Evolutionary conservation across 805 yeast species (phyloP).

Genomic region (Myxozyma nipponensis): DNA sequence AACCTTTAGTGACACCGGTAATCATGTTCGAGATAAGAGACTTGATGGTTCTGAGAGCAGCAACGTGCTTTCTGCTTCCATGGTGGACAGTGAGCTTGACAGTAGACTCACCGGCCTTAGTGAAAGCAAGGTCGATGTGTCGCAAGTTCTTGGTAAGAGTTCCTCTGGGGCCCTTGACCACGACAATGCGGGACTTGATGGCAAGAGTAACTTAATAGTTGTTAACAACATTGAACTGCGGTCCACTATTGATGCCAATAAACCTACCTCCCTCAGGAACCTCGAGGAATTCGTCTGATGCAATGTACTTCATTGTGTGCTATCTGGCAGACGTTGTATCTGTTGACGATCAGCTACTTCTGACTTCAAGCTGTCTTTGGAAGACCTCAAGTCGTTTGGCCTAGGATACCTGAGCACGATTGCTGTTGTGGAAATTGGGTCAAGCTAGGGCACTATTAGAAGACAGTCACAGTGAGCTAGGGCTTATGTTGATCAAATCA

Average conservation of each 20-base stretch:
- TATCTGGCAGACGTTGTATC: background rate
- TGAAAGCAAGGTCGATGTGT: conserved; percentile 93
- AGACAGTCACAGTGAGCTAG: no score
- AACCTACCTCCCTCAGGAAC: conserved; percentile 68
- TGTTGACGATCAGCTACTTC: no score
- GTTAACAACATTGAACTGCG: background rate
- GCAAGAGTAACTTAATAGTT: conserved; percentile 57
- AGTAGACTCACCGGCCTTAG: conserved; percentile 62
- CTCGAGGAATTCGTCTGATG: conserved; percentile 77
- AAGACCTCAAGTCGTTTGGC: no score
- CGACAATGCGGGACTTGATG: conserved; percentile 86
- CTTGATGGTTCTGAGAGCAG: conserved; percentile 98
- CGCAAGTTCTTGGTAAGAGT: conserved; percentile 80
- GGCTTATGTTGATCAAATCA: no score
- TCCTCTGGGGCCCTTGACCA: conserved; percentile 98
- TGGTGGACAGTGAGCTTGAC: conserved; percentile 92
- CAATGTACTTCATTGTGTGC: conserved; percentile 69
- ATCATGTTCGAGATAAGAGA: conserved; percentile 89
- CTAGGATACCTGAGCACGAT: no score
- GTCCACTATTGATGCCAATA: background rate
- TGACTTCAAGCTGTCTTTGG: no score
- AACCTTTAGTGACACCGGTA: conserved; percentile 99
- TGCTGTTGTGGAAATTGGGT: no score
- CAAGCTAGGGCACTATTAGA: no score
- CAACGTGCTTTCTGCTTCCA: conserved; percentile 99